These are phyloP conservation scores for Aspergillus brunneoviolaceus DNA, from an alignment of 2,329 filamentous ascomycete genomes.

Conservation along the genomic window DNA sequence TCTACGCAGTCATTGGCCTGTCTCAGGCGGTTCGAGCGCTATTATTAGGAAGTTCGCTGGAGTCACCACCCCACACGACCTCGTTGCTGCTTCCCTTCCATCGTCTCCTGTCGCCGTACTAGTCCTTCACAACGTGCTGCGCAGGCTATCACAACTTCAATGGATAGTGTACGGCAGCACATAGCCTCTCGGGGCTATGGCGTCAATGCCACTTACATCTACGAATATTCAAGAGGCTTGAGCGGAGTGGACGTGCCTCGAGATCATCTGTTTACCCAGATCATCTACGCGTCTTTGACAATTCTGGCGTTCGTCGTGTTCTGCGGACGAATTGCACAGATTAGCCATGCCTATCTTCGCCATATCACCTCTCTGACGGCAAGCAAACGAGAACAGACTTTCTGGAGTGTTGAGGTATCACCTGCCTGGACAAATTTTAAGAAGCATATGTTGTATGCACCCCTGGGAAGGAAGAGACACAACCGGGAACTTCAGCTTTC, in stretches of 20 bases:
- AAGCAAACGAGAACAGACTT: conserved; percentile 41
- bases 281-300: conserved; percentile 40
- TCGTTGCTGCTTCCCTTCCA: conserved; percentile 4
- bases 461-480: conserved; percentile 71
- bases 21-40: conserved; percentile 6
- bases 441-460: conserved; percentile 57
- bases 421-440: conserved; percentile 45
- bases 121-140: conserved; percentile 6
- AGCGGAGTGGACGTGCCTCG: conserved; percentile 40
- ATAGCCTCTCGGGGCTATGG: conserved; percentile 29
- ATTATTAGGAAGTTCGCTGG: neutral
- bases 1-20: conserved; percentile 10
- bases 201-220: conserved; percentile 41
- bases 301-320: conserved; percentile 39
- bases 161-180: conserved; percentile 27
- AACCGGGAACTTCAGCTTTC: conserved; percentile 72
- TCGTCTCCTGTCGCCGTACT: conserved; percentile 4
- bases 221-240: conserved; percentile 42
- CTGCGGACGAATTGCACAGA: conserved; percentile 42
- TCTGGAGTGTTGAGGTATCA: conserved; percentile 46
- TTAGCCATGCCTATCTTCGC: conserved; percentile 47
- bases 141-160: conserved; percentile 20
- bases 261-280: conserved; percentile 41
- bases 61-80: conserved; percentile 1
- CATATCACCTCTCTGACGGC: conserved; percentile 43